Base-by-base conservation (phyloP, 2,329 filamentous ascomycete species). In the Diplodia intermedia region DNA sequence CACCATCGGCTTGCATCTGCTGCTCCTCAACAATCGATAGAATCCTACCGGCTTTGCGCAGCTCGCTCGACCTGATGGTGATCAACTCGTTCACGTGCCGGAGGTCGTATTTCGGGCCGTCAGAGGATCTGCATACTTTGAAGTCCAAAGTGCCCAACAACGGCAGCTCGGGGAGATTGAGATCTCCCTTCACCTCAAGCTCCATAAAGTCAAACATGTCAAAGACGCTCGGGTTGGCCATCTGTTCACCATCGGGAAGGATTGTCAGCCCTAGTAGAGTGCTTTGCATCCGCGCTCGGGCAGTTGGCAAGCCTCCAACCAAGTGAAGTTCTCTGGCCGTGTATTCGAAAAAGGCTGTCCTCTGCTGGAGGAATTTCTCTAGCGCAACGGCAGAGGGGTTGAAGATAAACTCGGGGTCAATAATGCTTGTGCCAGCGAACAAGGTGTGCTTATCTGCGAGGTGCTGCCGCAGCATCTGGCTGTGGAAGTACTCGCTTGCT, bases 191-290 rank as follows among this genome's bases (percentile, higher is more conserved):
- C 49, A 89, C 82, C 57, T 87, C 84, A 12, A 90, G 79, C 69
- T 91, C 89, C 76, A 95, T 86, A 74, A 98, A 98, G 79, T 99
- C 95, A 73, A 97, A 95, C 26, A 98, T 85, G 71, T 97, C 93
- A 74, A 98, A 97, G 7, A 98, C 86, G 3, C 91, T 93, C 0
- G 90, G 86, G 68, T 93, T 91, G 33, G 84, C 81, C 47, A 91
- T 82, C 5, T 88, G 82, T 66, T 91, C 87, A 57, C 90, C 89
- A 69, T 87, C 88, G 15, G 90, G 86, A 20, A 89, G 82, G 12
- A 87, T 84, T 8, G 92, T 88, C 52, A 90, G 89, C 5, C 95
- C 95, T 53, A 94, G 88, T n/a, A 98, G 82, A 0, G 92, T 82
- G 3, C 85, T 85, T 40, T 89, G 79, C 15, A 84, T 81, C 63